phyloP scores from a whole-genome alignment of 2,329 filamentous ascomycete genomes.

The Aureobasidium mangrovei region DNA sequence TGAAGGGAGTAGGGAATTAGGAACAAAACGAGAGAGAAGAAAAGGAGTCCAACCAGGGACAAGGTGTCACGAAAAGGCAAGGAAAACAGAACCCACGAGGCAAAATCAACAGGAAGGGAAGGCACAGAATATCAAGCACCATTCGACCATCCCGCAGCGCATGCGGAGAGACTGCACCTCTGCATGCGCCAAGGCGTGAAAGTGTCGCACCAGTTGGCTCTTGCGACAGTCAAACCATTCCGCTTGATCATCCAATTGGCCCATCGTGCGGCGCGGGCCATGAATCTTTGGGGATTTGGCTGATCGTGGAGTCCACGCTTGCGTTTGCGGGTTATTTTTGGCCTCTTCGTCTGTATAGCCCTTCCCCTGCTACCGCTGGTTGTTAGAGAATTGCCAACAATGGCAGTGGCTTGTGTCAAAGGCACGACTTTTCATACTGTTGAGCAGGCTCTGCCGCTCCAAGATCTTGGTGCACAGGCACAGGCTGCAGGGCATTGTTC shows the following conservation, averaged over 20 bases:
- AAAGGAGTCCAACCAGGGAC: not conserved
- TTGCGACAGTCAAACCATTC: too few species aligned
- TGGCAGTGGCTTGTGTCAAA: not conserved
- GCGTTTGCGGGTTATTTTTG: slow-evolving; percentile 2
- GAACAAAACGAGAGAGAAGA: not conserved
- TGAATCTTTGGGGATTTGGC: not conserved
- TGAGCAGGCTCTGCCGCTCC: not conserved
- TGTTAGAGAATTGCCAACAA: not conserved
- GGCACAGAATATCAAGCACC: not conserved
- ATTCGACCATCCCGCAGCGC: not conserved
- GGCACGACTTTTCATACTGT: not conserved
- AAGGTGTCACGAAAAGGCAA: not conserved
- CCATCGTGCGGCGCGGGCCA: too few species aligned
- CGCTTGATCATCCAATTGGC: too few species aligned
- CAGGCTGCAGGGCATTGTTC: too few species aligned
- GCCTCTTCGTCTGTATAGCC: not conserved
- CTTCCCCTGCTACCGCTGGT: not conserved
- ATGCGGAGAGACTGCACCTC: not conserved
- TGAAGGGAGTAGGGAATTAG: not conserved
- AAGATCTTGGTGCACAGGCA: too few species aligned
- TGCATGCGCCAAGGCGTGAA: not conserved
- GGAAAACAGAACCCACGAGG: not conserved
- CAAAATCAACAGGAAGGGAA: not conserved
- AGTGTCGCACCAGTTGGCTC: too few species aligned
- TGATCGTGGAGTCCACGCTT: not conserved